A percentile compares a stretch with the other conserved stretches of the same genome.
Conservation (phyloP, 176 grass and related monocot genomes). For the Eleusine indica region DNA sequence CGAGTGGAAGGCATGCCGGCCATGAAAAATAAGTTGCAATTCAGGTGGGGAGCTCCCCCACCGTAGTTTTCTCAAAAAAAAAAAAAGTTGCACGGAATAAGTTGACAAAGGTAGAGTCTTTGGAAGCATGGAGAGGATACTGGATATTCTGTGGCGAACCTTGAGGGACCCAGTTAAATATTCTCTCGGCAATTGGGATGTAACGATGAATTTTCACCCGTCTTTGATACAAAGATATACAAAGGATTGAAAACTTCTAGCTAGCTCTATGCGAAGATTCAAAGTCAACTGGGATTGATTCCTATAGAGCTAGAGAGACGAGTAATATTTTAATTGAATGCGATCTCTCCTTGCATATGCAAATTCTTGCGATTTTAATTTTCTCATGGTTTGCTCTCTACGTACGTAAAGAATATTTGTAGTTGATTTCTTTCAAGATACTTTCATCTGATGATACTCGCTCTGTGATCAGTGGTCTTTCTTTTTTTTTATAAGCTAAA, state of each 20-base stretch:
- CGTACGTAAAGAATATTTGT: background rate
- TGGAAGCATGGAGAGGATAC: background rate
- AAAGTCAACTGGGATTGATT: background rate
- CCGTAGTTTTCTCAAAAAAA: background rate
- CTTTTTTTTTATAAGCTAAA: background rate
- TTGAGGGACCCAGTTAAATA: background rate
- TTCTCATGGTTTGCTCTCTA: background rate
- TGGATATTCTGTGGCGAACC: slow-evolving; percentile 1
- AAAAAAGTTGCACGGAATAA: slow-evolving; percentile 18
- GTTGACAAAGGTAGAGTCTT: slow-evolving; percentile 3
- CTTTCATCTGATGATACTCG: background rate
- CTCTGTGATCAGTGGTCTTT: background rate
- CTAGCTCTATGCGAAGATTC: background rate
- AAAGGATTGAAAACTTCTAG: background rate
- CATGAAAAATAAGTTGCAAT: background rate
- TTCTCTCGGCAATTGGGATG: slow-evolving; percentile 4
- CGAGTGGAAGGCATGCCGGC: background rate
- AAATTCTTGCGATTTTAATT: background rate
- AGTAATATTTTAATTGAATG: background rate
- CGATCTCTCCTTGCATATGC: background rate
- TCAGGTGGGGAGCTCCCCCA: too few relatives aligned
- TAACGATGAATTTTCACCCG: background rate
- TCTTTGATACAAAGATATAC: slow-evolving; percentile 9
- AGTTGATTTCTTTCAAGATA: too few relatives aligned
- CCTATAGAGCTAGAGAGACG: background rate